Evolutionary conservation across 23 red algal species (phyloP), one percentile per base, ranked within the genome.

Genomic region (Gracilaria vermiculophylla): DNA sequence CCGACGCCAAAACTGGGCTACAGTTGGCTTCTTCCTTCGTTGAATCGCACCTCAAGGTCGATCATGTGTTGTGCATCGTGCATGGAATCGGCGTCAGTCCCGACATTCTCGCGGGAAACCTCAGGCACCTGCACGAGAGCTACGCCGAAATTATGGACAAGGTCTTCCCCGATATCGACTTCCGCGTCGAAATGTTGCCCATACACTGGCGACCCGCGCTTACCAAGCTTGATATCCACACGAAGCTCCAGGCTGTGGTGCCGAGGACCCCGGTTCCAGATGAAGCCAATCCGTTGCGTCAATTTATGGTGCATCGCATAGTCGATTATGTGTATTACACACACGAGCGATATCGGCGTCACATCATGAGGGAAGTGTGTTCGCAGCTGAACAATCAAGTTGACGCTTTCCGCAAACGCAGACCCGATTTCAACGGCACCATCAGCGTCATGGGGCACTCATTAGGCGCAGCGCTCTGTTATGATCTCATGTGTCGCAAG

Each of bases 291-390:
- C 75, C 93, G 34, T 55, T 95, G 74, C 80, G 91, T 15, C 60
- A 86, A 48, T 90, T 97, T 51, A 87, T 97, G 64, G 78, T 83
- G 20, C 81, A 93, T 89, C 80, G 89, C 1, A 69, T 97, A 62
- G 76, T 90, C 51, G 95, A 97, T 57, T 89, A 94, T 44, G 81
- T 94, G 11, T 97, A 89, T 64, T 97, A 94, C 77, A 85, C 90
- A 4, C 81, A 85, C 49, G 78, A 61, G 0, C 72, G 90, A 13
- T 91, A 86, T 79, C 75, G 86, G 4, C 85, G 76, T 21, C 82
- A 91, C 70, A 94, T 97, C 75, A 55, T 91, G 85, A 76, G 87
- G 9, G 89, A 90, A 33, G 83, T 97, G 13, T 56, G 66, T 6
- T 37, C 42, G 12, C 90, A 97, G 32, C 80, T 97, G 33, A 97